Percentiles rank a stretch among this genome's conserved stretches.
These are phyloP conservation scores for Leucosporidium scottii DNA, from an alignment of 768 basidiomycete species.

Conservation along the genomic window DNA sequence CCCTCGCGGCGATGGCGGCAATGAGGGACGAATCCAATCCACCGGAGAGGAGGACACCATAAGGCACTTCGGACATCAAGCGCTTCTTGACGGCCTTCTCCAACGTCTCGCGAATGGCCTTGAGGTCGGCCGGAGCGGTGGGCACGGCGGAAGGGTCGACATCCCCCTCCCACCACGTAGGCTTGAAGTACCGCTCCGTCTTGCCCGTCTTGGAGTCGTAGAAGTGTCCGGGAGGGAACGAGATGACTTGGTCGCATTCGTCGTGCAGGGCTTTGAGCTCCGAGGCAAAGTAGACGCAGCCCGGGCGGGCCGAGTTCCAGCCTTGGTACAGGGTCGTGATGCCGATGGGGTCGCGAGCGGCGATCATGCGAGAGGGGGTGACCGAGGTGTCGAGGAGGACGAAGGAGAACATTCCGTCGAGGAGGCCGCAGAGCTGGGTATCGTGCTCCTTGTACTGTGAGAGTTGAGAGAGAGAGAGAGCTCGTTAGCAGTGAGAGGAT, in stretches of 20 bases:
- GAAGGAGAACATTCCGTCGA: slow-evolving; percentile 99
- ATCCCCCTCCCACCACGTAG: slow-evolving; percentile 85
- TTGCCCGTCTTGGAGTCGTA: slow-evolving; percentile 77
- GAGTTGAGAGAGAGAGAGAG: slow-evolving; percentile 15
- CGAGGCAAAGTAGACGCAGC: slow-evolving; percentile 82
- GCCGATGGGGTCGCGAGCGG: slow-evolving; percentile 93
- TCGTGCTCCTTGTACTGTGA: slow-evolving; percentile 74
- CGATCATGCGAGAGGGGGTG: slow-evolving; percentile 80
- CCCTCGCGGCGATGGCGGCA: slow-evolving; percentile 85
- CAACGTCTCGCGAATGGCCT: slow-evolving; percentile 65
- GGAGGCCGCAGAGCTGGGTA: slow-evolving; percentile 63
- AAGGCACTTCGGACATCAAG: slow-evolving; percentile 97
- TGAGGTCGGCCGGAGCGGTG: slow-evolving; percentile 57
- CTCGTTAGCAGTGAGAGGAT: too few species aligned
- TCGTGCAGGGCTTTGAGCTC: slow-evolving; percentile 86
- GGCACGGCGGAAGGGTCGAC: slow-evolving; percentile 58
- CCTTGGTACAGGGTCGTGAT: slow-evolving; percentile 99
- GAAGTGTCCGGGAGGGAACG: slow-evolving; percentile 95
- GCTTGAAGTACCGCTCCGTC: slow-evolving; percentile 76
- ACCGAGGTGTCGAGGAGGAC: slow-evolving; percentile 90
- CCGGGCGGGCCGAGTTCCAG: slow-evolving; percentile 74
- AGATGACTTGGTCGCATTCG: slow-evolving; percentile 87
- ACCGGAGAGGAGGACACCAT: slow-evolving; percentile 89
- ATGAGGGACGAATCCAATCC: slow-evolving; percentile 95
- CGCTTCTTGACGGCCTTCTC: slow-evolving; percentile 90